phyloP scores from a whole-genome alignment of 164 flowering plant genomes.

The Paratinospora sagittata region DNA sequence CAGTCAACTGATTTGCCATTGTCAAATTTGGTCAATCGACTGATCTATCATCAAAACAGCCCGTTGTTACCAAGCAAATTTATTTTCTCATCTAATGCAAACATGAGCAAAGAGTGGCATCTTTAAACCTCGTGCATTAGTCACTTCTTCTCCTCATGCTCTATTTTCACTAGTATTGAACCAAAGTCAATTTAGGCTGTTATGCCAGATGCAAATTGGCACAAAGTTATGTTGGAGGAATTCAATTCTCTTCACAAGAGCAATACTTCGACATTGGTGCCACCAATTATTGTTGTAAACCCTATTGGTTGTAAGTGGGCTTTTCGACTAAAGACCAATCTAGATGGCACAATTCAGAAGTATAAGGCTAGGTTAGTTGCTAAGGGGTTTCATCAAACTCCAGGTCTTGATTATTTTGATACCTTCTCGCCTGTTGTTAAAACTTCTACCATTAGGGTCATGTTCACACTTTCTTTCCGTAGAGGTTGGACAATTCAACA shows the following conservation, averaged over 20 bases:
- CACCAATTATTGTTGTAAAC: background rate
- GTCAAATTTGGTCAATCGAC: no score
- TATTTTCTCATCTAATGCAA: no score
- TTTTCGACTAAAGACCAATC: background rate
- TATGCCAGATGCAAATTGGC: background rate
- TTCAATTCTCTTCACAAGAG: background rate
- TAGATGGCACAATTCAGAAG: background rate
- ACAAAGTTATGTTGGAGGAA: background rate
- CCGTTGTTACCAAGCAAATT: no score
- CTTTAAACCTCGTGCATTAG: background rate
- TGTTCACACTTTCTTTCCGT: background rate
- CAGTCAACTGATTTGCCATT: no score
- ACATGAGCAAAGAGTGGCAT: background rate
- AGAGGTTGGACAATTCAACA: background rate
- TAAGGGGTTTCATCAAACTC: slow-evolving; percentile 3
- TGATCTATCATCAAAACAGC: no score
- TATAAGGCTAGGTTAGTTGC: background rate
- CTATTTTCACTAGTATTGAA: no score
- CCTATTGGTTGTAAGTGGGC: background rate
- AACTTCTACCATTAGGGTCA: background rate
- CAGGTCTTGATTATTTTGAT: background rate
- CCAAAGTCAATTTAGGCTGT: no score
- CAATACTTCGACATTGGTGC: background rate
- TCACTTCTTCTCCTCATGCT: background rate
- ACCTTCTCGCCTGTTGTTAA: background rate